Evolutionary conservation across 148 eudicot genomes (phyloP).

Genomic region (Pouteria glomerata): DNA sequence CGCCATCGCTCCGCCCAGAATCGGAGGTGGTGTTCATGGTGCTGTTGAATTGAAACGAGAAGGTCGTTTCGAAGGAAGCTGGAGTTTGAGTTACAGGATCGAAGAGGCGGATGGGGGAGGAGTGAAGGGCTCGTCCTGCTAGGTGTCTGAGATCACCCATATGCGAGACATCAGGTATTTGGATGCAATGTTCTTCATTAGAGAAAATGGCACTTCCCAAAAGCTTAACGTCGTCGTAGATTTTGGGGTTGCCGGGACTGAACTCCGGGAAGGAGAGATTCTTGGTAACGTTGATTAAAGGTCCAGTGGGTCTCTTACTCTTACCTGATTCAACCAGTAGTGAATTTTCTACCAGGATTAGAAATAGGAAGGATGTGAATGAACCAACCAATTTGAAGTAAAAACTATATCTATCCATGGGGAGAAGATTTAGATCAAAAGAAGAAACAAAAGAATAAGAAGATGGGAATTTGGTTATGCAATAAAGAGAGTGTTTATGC

Average conservation of each 20-base stretch:
- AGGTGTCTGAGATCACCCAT: conserved; percentile 36
- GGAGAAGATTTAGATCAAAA: not conserved
- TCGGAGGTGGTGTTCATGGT: not conserved
- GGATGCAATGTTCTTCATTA: conserved; percentile 29
- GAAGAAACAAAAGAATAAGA: not conserved
- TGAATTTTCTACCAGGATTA: not conserved
- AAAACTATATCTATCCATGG: not conserved
- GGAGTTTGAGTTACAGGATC: conserved; percentile 52
- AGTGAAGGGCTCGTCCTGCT: conserved; percentile 62
- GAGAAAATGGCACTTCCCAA: conserved; percentile 64
- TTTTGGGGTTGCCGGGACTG: conserved; percentile 17
- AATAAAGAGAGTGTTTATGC: not conserved
- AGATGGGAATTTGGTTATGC: not conserved
- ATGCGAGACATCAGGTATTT: conserved; percentile 40
- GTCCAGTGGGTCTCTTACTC: conserved; percentile 25
- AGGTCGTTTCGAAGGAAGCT: conserved; percentile 65
- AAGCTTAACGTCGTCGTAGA: conserved; percentile 44
- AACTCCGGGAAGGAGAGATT: conserved; percentile 53
- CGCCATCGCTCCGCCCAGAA: conserved; percentile 21
- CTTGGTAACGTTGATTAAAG: conserved; percentile 41
- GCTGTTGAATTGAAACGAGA: conserved; percentile 51
- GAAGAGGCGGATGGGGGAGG: conserved; percentile 60
- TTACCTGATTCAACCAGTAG: conserved; percentile 9
- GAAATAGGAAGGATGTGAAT: conserved; percentile 3
- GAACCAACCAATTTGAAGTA: conserved; percentile 1